A percentile compares a stretch with the other conserved stretches of the same genome.
Evolutionary conservation across 2,329 filamentous ascomycete genomes (phyloP).

Genomic region (Aureobasidium leucospermi): DNA sequence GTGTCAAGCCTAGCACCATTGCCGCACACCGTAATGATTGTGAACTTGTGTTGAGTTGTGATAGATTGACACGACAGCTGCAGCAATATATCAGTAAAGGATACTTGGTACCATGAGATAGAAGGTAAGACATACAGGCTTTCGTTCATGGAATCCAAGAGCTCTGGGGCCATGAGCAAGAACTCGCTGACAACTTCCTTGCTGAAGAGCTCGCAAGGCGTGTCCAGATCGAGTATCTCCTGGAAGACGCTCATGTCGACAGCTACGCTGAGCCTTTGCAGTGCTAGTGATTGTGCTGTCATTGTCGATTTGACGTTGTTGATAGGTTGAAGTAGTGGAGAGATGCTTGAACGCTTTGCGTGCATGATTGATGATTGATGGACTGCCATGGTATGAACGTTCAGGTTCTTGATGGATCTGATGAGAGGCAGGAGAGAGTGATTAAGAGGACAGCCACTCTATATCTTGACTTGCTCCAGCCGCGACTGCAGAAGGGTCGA

Average conservation of each 20-base stretch:
- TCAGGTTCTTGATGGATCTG: neutral
- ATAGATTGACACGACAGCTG: neutral
- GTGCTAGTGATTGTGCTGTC: neutral
- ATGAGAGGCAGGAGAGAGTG: neutral
- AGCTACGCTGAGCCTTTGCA: neutral
- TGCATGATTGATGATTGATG: neutral
- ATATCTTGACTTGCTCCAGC: neutral
- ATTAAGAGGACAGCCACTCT: neutral
- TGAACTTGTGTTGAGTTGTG: neutral
- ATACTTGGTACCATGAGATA: neutral
- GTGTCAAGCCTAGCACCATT: neutral
- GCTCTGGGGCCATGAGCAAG: neutral
- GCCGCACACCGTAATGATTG: conserved; percentile 8
- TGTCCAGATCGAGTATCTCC: conserved; percentile 11
- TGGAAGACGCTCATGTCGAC: neutral
- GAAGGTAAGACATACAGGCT: neutral
- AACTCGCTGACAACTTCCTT: neutral
- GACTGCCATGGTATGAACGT: neutral
- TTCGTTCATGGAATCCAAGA: neutral
- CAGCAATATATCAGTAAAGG: neutral
- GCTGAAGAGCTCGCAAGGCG: neutral
- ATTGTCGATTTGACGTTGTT: neutral
- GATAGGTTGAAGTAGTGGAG: neutral
- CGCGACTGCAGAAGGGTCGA: neutral
- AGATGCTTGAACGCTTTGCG: conserved; percentile 4